A percentile compares a stretch with the other conserved stretches of the same genome.
phyloP scores from a whole-genome alignment of 345 rosid genomes.

The Gossypioides kirkii region DNA sequence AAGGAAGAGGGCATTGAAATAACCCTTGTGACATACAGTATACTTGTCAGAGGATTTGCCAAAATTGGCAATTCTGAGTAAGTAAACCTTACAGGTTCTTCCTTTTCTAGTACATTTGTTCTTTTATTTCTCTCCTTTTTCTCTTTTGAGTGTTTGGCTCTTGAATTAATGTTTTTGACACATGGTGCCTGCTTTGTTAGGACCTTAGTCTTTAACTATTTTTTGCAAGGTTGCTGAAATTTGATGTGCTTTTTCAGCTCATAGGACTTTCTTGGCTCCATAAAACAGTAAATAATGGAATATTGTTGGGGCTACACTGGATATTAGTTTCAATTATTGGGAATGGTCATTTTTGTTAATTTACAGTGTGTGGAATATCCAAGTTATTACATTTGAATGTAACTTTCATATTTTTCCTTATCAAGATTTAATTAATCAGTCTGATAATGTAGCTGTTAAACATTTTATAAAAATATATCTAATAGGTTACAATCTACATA shows the following conservation, averaged over 20 bases:
- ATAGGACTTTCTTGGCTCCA: not conserved
- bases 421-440: not conserved
- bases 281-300: not conserved
- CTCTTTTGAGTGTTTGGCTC: not conserved
- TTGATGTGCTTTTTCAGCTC: not conserved
- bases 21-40: conserved; percentile 86
- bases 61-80: conserved; percentile 77
- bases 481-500: not conserved
- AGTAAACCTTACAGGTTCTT: conserved; percentile 30
- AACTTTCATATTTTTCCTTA: not conserved
- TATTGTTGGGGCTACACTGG: not conserved
- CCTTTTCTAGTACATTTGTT: not conserved
- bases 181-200: not conserved
- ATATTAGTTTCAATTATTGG: not conserved
- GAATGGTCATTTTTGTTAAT: not conserved
- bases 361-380: not conserved
- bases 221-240: not conserved
- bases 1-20: conserved; percentile 80
- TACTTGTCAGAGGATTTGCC: conserved; percentile 82
- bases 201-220: not conserved
- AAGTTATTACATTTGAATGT: not conserved
- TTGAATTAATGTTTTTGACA: not conserved
- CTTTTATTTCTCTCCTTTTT: not conserved
- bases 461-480: not conserved
- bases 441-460: not conserved